phyloP scores from a whole-genome alignment of 441 rosid genomes.

The Omphalea diandra region DNA sequence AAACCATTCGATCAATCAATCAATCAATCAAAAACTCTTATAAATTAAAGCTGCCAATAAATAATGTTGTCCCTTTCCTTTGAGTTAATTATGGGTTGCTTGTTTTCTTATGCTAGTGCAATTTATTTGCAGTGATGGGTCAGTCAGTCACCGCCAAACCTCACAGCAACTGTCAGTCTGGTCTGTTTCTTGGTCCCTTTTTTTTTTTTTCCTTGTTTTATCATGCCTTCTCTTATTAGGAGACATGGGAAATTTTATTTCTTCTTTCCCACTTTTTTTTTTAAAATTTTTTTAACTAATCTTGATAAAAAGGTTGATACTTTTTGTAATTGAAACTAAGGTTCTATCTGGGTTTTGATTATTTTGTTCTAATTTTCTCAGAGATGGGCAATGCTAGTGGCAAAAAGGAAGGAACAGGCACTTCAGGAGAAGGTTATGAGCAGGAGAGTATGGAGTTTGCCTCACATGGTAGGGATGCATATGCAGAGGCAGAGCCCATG shows the following conservation, averaged over 20 bases:
- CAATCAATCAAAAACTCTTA: constrained; percentile 18
- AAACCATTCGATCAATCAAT: constrained; percentile 24
- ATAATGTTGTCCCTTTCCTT: constrained; percentile 26
- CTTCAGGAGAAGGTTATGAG: constrained; percentile 35
- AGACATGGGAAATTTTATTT: not conserved
- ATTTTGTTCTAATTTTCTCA: constrained; percentile 18
- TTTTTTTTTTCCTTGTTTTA: not conserved
- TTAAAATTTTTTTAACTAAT: not conserved
- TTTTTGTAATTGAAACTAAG: constrained; percentile 10
- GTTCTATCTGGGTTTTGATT: constrained; percentile 23
- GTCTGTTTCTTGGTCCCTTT: constrained; percentile 10
- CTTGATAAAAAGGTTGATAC: constrained; percentile 1
- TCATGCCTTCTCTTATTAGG: no score
- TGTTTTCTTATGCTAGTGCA: constrained; percentile 30
- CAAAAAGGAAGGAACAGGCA: constrained; percentile 44
- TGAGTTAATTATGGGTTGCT: constrained; percentile 24
- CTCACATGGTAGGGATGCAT: constrained; percentile 19
- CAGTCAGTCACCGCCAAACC: constrained; percentile 25
- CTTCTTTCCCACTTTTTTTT: no score
- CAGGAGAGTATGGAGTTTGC: constrained; percentile 26
- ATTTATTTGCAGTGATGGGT: constrained; percentile 40
- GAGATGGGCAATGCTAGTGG: constrained; percentile 74
- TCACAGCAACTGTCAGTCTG: constrained; percentile 18
- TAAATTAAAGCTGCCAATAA: constrained; percentile 27
- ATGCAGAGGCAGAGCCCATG: constrained; percentile 36